Evolutionary conservation across 257 asterid species (phyloP).

Genomic region (Ophiorrhiza pumila): DNA sequence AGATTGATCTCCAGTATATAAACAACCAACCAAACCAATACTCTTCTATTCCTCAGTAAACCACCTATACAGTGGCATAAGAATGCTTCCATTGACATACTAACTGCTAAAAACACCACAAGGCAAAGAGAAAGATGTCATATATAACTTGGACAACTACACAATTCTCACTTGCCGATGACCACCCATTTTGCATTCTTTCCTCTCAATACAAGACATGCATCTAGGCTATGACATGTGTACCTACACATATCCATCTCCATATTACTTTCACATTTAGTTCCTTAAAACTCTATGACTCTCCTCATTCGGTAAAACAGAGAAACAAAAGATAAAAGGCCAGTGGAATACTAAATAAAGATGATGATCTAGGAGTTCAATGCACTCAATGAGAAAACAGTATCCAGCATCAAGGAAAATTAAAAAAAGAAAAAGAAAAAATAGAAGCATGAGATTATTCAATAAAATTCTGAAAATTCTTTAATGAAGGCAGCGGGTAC

Average conservation of each 20-base stretch:
- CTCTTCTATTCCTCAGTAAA: neutral
- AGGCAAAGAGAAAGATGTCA: neutral
- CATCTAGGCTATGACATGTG: neutral
- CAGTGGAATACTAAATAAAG: neutral
- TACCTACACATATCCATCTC: neutral
- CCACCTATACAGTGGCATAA: neutral
- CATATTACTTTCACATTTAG: neutral
- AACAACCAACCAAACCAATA: neutral
- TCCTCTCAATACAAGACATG: neutral
- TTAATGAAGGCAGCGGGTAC: no score
- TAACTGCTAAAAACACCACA: neutral
- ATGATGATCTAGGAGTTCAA: neutral
- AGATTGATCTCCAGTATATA: neutral
- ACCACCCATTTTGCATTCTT: neutral
- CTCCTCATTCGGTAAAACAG: neutral
- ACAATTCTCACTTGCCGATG: neutral
- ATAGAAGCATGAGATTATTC: no score
- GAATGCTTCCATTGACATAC: neutral
- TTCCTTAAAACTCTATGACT: neutral
- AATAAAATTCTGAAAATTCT: neutral
- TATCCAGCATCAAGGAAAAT: no score
- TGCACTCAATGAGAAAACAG: neutral
- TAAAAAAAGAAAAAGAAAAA: no score
- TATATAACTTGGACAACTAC: neutral
- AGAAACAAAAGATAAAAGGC: neutral